Conservation (phyloP, 306 rosid species). For the barrel medic (Medicago truncatula) region DNA sequence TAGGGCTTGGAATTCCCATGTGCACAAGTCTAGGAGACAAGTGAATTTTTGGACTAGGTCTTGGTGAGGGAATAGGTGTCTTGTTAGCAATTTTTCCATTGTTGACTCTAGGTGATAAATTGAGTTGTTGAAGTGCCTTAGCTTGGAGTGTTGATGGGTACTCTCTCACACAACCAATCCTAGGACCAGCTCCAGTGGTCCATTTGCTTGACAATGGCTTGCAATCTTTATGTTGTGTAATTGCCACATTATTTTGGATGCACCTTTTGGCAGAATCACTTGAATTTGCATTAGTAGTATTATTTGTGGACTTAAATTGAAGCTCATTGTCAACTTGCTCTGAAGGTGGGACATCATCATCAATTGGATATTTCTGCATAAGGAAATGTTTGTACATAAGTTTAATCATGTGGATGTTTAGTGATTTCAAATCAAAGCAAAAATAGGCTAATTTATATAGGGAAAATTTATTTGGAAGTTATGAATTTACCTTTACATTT, state of each 20-base stretch:
- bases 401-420: slow-evolving; percentile 26
- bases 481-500: slow-evolving; percentile 73
- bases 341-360: slow-evolving; percentile 72
- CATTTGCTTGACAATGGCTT: slow-evolving; percentile 58
- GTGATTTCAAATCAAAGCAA: slow-evolving; percentile 20
- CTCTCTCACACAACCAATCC: slow-evolving; percentile 70
- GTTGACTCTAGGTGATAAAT: slow-evolving; percentile 64
- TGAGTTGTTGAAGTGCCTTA: slow-evolving; percentile 75
- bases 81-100: slow-evolving; percentile 37
- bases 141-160: slow-evolving; percentile 71
- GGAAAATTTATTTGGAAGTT: background rate
- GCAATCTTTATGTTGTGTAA: slow-evolving; percentile 37
- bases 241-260: slow-evolving; percentile 16
- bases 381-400: background rate
- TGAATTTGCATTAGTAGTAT: background rate
- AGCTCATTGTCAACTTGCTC: background rate
- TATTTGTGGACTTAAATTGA: slow-evolving; percentile 6
- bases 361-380: slow-evolving; percentile 66
- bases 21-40: slow-evolving; percentile 68
- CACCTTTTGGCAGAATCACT: slow-evolving; percentile 36
- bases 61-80: slow-evolving; percentile 74
- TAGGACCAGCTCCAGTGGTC: slow-evolving; percentile 66
- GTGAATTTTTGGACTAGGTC: slow-evolving; percentile 72
- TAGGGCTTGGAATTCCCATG: slow-evolving; percentile 69
- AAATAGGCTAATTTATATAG: background rate